Conservation (phyloP, 768 basidiomycete species). For the Leccinum truebloodii region DNA sequence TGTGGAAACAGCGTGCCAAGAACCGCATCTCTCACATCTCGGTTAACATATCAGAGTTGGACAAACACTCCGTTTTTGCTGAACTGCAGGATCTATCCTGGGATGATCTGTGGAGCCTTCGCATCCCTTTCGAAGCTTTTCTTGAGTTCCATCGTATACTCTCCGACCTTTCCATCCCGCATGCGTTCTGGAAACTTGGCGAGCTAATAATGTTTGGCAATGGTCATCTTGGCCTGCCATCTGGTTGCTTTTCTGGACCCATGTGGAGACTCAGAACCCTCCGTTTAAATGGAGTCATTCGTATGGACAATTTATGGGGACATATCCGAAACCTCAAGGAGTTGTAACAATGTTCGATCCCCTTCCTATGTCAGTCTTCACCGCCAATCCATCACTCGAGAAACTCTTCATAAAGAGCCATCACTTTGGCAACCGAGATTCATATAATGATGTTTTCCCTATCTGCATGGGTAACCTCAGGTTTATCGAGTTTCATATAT, state of each 20-base stretch:
- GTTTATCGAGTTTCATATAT: slow-evolving; percentile 35
- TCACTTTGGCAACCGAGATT: neutral
- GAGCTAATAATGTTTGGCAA: slow-evolving; percentile 28
- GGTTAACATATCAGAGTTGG: slow-evolving; percentile 21
- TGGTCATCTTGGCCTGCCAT: neutral
- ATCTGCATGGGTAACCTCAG: slow-evolving; percentile 35
- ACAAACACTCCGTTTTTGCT: slow-evolving; percentile 15
- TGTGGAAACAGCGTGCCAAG: slow-evolving; percentile 60
- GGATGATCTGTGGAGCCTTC: slow-evolving; percentile 25
- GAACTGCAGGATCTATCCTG: slow-evolving; percentile 29
- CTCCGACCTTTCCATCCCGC: slow-evolving; percentile 28
- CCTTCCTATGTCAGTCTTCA: slow-evolving; percentile 17
- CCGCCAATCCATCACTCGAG: slow-evolving; percentile 29
- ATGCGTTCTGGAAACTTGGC: slow-evolving; percentile 38
- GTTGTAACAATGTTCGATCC: neutral
- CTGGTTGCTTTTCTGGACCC: slow-evolving; percentile 10
- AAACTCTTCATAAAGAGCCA: slow-evolving; percentile 7
- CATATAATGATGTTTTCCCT: neutral
- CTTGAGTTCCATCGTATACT: slow-evolving; percentile 30
- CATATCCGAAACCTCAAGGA: slow-evolving; percentile 24
- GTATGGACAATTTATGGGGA: slow-evolving; percentile 18
- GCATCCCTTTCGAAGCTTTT: slow-evolving; percentile 13
- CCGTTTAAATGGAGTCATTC: slow-evolving; percentile 14
- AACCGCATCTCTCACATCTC: slow-evolving; percentile 42
- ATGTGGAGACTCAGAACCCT: slow-evolving; percentile 30